Evolutionary conservation across 1,284 basidiomycete species (phyloP).

Genomic region (Wallemia ichthyophaga): DNA sequence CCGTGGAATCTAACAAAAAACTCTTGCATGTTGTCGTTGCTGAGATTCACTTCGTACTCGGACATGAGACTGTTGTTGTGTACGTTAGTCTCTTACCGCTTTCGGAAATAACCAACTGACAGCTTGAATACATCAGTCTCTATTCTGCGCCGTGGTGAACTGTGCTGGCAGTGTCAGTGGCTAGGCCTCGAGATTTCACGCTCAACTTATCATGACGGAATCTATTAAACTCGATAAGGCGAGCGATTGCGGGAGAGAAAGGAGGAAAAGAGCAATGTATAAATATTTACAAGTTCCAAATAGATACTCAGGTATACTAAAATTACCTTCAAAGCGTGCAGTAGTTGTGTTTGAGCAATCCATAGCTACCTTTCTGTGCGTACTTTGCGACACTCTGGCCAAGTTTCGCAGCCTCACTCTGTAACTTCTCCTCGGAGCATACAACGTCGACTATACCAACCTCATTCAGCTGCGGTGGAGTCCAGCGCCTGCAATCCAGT

Average conservation of each 20-base stretch:
- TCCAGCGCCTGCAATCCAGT: not conserved
- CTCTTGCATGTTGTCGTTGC: slow-evolving; percentile 97
- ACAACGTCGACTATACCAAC: not conserved
- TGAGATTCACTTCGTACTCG: slow-evolving; percentile 81
- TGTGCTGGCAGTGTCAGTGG: slow-evolving; percentile 17
- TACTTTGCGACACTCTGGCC: not conserved
- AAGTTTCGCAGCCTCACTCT: not conserved
- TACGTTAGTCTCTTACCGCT: slow-evolving; percentile 3
- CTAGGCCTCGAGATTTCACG: too few relatives aligned
- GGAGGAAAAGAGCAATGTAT: too few relatives aligned
- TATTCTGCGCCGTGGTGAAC: slow-evolving; percentile 63
- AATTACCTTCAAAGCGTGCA: not conserved
- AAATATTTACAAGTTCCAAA: too few relatives aligned
- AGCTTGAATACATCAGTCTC: slow-evolving; percentile 99
- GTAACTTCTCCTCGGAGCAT: not conserved
- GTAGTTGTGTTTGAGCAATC: not conserved
- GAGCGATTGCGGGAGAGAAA: too few relatives aligned
- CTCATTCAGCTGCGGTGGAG: not conserved
- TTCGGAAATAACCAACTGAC: slow-evolving; percentile 22
- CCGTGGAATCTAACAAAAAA: slow-evolving; percentile 92
- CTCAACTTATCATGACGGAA: not conserved
- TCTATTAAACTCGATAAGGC: too few relatives aligned
- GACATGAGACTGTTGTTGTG: slow-evolving; percentile 49
- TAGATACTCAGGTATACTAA: not conserved
- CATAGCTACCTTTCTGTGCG: not conserved